phyloP scores from a whole-genome alignment of 1,139 yeast genomes.

The Blastobotrys illinoisensis region DNA sequence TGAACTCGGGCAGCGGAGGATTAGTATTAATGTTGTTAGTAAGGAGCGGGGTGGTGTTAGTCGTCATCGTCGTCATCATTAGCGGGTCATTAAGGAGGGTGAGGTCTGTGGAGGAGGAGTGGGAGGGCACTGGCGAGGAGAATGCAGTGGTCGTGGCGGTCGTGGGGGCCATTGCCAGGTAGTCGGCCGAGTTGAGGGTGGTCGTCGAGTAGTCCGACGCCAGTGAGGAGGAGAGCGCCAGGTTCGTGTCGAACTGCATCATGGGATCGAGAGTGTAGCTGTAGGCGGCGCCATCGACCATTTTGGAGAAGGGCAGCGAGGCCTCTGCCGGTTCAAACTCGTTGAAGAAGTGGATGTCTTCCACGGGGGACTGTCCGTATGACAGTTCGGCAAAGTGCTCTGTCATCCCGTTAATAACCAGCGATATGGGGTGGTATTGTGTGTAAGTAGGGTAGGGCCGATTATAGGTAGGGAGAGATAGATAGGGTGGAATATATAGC shows the following conservation, averaged over 20 bases:
- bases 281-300: not conserved
- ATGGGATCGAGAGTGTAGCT: not conserved
- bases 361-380: not conserved
- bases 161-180: not conserved
- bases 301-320: slow-evolving; percentile 2
- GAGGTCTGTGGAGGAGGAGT: not conserved
- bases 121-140: not conserved
- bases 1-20: not conserved
- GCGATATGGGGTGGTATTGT: too few species aligned
- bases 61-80: not conserved
- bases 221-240: not conserved
- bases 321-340: not conserved
- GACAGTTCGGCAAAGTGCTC: not conserved
- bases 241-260: not conserved
- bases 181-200: not conserved
- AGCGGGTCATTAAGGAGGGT: not conserved
- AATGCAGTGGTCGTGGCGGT: not conserved
- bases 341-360: not conserved
- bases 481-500: not conserved
- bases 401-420: too few species aligned
- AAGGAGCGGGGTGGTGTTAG: not conserved
- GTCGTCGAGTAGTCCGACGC: not conserved
- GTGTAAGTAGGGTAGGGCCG: too few species aligned
- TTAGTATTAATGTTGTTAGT: not conserved
- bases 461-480: too few species aligned